Conservation (phyloP, 257 asterid species). For the Salvia rosmarinus region DNA sequence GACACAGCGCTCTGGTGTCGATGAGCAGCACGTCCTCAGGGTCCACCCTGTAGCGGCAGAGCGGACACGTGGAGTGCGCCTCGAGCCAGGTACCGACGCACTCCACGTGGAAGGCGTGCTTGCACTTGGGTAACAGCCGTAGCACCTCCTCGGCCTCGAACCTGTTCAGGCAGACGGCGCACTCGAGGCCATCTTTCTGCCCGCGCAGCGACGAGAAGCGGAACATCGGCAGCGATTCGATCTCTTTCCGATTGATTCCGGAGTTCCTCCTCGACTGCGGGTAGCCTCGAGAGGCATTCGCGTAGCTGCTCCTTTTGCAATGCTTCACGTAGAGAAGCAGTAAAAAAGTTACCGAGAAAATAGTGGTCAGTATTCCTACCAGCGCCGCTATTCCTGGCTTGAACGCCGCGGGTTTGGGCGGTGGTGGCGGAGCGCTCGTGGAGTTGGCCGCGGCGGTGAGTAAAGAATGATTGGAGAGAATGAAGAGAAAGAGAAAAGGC, state of each 20-base stretch:
- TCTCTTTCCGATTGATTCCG: slow-evolving; percentile 57
- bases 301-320: slow-evolving; percentile 46
- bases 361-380: slow-evolving; percentile 60
- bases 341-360: slow-evolving; percentile 66
- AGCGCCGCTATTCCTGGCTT: slow-evolving; percentile 59
- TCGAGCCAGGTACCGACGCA: slow-evolving; percentile 94
- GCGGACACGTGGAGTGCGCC: slow-evolving; percentile 90
- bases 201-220: slow-evolving; percentile 73
- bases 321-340: slow-evolving; percentile 70
- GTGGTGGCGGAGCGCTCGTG: slow-evolving; percentile 30
- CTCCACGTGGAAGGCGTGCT: slow-evolving; percentile 87
- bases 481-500: slow-evolving; percentile 31
- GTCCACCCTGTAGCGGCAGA: slow-evolving; percentile 78
- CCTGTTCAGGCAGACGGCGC: slow-evolving; percentile 72
- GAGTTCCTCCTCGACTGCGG: slow-evolving; percentile 49
- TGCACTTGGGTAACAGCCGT: slow-evolving; percentile 73
- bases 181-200: slow-evolving; percentile 77
- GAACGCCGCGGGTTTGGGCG: slow-evolving; percentile 40
- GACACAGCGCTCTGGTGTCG: slow-evolving; percentile 30
- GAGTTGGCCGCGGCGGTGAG: slow-evolving; percentile 14
- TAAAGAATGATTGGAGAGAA: slow-evolving; percentile 6
- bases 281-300: slow-evolving; percentile 22
- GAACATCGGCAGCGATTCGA: slow-evolving; percentile 70
- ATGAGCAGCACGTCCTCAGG: slow-evolving; percentile 77
- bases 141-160: slow-evolving; percentile 67